Evolutionary conservation across 441 rosid genomes (phyloP), one percentile per base, ranked within the genome.

Genomic region (Gossypium trilobum): DNA sequence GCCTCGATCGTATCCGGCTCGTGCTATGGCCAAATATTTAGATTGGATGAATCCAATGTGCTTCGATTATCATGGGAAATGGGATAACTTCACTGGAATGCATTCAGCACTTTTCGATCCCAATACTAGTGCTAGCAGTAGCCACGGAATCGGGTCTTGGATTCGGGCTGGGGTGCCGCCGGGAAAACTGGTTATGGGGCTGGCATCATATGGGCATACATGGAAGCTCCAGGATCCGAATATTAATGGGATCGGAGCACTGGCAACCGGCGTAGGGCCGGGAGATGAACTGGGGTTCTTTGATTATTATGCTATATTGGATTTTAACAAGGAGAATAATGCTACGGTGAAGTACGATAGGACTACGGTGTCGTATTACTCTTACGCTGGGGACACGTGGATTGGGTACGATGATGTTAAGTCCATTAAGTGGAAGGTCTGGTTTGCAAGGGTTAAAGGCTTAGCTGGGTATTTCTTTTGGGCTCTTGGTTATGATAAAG

Each of bases 21-120:
- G 3, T 23, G 60, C 46, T 1, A 79, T 81, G 46, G 75, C 68
- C 8, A 55, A 44, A 56, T 63, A 77, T n/a, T 36, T 79, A 10
- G 86, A 88, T 27, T 86, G 87, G 87, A 55, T 83, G 2, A 86
- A 75, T 55, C 83, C 87, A 6, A 86, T 88, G 89, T 85, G 87
- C 71, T 82, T 66, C 23, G 87, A 84, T 69, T 84, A 83, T 44
- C 84, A 83, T 51, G 87, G 90, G 1, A 42, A 82, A 0, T 80
- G 92, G 87, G 85, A 77, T 1, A 79, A 79, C 19, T 76, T 74
- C 62, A 85, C 89, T 0, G 89, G 87, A 0, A 58, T 78, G 1
- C 82, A 79, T 22, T 60, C 86, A 0, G 87, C 85, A 0, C 72
- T 83, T 0, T 74, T 54, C 50, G 89, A 86, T 65, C 76, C 75